These are phyloP conservation scores for Aspergillus cejpii DNA, from an alignment of 2,329 filamentous ascomycete species.

Conservation along the genomic window DNA sequence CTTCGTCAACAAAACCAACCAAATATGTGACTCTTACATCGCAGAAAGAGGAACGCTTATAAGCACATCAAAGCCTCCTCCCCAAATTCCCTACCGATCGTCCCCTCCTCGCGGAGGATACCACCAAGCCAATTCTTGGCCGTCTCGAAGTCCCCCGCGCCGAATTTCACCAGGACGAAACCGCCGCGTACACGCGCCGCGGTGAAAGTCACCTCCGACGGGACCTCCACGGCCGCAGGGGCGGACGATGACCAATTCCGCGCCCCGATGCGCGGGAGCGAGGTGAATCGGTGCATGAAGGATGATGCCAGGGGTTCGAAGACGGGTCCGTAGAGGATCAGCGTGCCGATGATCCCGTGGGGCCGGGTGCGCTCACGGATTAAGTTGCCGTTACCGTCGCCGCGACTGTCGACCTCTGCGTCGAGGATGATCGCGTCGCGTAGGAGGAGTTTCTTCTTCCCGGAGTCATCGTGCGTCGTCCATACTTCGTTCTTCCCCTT, in stretches of 20 bases:
- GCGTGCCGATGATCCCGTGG: slow-evolving; percentile 71
- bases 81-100: slow-evolving; percentile 64
- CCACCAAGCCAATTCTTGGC: slow-evolving; percentile 71
- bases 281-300: slow-evolving; percentile 71
- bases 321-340: slow-evolving; percentile 70
- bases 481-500: slow-evolving; percentile 77
- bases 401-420: slow-evolving; percentile 37
- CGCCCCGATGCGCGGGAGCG: slow-evolving; percentile 72
- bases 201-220: slow-evolving; percentile 64
- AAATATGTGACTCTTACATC: too few species aligned
- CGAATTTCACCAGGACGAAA: slow-evolving; percentile 88
- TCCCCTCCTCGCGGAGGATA: slow-evolving; percentile 70
- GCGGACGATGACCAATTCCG: slow-evolving; percentile 58
- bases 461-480: slow-evolving; percentile 29
- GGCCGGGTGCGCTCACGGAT: slow-evolving; percentile 60
- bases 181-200: slow-evolving; percentile 66
- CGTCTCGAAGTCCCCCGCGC: slow-evolving; percentile 71
- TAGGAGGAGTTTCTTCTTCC: slow-evolving; percentile 60
- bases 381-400: slow-evolving; percentile 21
- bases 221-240: slow-evolving; percentile 17
- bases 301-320: slow-evolving; percentile 62
- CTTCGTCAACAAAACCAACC: too few species aligned
- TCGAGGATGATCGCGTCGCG: slow-evolving; percentile 77
- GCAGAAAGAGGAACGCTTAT: slow-evolving; percentile 11
- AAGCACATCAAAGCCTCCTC: slow-evolving; percentile 75